Evolutionary conservation across 352 stramenopile species (phyloP).

Genomic region (Pythium myriotylum): DNA sequence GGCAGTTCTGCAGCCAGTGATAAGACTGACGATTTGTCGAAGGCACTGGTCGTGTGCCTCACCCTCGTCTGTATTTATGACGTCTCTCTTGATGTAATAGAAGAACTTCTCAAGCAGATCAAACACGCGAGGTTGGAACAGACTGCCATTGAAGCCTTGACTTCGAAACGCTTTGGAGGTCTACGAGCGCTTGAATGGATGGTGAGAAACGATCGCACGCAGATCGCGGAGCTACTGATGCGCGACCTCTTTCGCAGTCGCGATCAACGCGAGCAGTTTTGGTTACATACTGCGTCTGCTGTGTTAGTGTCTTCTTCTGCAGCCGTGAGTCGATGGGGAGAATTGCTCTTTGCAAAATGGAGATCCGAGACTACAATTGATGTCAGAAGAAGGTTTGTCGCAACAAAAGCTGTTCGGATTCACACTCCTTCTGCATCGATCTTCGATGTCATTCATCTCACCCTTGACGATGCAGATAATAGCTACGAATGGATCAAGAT

Average conservation of each 20-base stretch:
- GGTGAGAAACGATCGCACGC: neutral
- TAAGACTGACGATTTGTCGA: too few species aligned
- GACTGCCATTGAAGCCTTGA: neutral
- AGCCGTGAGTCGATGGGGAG: neutral
- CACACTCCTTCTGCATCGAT: neutral
- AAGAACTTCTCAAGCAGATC: too few species aligned
- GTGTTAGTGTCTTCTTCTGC: neutral
- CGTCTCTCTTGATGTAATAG: too few species aligned
- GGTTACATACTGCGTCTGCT: neutral
- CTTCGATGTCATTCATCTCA: neutral
- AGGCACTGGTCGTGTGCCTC: too few species aligned
- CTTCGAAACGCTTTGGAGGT: neutral
- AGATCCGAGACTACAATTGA: neutral
- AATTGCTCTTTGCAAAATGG: neutral
- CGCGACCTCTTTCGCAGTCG: neutral
- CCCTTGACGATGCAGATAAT: neutral
- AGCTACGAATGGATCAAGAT: neutral
- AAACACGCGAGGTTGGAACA: too few species aligned
- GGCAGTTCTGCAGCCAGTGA: too few species aligned
- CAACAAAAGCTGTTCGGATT: neutral
- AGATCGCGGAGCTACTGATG: conserved; percentile 5
- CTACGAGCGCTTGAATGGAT: conserved; percentile 1
- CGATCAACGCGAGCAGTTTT: neutral
- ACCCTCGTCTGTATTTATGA: too few species aligned
- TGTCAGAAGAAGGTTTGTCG: neutral